phyloP scores from a whole-genome alignment of 495 filamentous ascomycete species.

The Penicillium robsamsonii region DNA sequence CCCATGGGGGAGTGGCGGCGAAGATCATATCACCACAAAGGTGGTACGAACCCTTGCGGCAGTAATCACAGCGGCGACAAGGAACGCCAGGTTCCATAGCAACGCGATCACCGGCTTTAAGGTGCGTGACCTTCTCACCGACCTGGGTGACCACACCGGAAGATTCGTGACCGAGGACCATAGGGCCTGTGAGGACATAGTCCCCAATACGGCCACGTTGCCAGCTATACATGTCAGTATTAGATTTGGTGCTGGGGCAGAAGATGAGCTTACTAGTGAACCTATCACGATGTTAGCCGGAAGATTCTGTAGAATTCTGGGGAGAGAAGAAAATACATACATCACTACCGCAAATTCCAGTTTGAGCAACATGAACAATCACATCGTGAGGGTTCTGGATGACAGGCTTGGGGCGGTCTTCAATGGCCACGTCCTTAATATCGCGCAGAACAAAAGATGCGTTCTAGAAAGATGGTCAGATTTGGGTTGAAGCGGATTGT shows the following conservation, averaged over 20 bases:
- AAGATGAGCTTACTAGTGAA: neutral
- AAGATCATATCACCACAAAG: conserved; percentile 67
- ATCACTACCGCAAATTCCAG: conserved; percentile 85
- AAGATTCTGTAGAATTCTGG: neutral
- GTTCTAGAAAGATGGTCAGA: too few species aligned
- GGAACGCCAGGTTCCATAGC: conserved; percentile 81
- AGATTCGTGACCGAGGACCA: conserved; percentile 69
- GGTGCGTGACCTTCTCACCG: conserved; percentile 52
- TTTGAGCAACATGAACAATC: conserved; percentile 68
- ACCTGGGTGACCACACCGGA: conserved; percentile 61
- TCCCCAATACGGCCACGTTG: conserved; percentile 69
- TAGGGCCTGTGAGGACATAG: conserved; percentile 66
- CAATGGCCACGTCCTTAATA: conserved; percentile 21
- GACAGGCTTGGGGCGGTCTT: conserved; percentile 62
- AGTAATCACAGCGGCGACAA: conserved; percentile 53
- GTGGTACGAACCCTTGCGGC: conserved; percentile 43
- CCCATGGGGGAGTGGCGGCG: conserved; percentile 79
- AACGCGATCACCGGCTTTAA: conserved; percentile 66
- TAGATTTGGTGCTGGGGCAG: too few species aligned
- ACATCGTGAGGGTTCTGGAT: conserved; percentile 63
- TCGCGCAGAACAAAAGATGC: conserved; percentile 16
- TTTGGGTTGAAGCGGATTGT: too few species aligned
- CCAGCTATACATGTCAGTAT: conserved; percentile 80
- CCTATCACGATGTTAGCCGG: too few species aligned
- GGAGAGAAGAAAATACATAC: too few species aligned